Conservation (phyloP, 2,329 filamentous ascomycete genomes). For the Ophiostoma ulmi region DNA sequence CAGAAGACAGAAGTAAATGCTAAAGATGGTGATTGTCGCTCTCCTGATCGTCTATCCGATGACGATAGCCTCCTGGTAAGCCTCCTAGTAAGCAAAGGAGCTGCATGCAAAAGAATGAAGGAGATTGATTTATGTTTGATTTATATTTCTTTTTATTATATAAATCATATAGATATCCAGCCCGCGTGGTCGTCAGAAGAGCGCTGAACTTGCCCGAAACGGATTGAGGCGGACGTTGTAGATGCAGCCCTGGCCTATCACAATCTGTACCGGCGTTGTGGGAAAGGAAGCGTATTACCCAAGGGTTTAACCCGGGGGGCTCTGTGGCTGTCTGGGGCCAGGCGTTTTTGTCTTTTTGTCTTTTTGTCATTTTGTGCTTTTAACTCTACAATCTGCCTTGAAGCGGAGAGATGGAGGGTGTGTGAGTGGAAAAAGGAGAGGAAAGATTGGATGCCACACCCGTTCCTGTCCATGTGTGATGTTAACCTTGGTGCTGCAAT, state of each 20-base stretch:
- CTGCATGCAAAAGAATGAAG: not conserved
- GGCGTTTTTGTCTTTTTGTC: constrained; percentile 13
- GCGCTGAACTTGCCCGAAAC: constrained; percentile 23
- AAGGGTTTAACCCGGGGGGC: not conserved
- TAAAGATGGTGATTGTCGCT: not conserved
- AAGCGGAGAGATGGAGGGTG: not conserved
- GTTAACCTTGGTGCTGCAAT: not conserved
- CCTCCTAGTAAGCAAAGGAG: not conserved
- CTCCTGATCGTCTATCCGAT: not conserved
- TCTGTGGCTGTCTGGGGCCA: not conserved
- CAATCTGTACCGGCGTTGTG: constrained; percentile 17
- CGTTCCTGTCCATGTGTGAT: not conserved
- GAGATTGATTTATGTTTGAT: not conserved
- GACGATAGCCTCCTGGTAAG: not conserved
- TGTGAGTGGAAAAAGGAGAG: not conserved
- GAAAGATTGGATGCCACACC: not conserved
- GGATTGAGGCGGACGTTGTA: constrained; percentile 15
- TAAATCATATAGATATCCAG: not conserved
- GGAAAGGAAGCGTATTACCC: not conserved
- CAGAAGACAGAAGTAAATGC: not conserved
- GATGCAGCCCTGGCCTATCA: constrained; percentile 20
- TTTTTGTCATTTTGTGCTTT: too few species aligned
- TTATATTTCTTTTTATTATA: not conserved
- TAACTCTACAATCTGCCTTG: not conserved
- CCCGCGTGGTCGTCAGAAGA: constrained; percentile 16